Base-by-base conservation (phyloP, 1,139 yeast genomes). In the Komagataea norvegica region DNA sequence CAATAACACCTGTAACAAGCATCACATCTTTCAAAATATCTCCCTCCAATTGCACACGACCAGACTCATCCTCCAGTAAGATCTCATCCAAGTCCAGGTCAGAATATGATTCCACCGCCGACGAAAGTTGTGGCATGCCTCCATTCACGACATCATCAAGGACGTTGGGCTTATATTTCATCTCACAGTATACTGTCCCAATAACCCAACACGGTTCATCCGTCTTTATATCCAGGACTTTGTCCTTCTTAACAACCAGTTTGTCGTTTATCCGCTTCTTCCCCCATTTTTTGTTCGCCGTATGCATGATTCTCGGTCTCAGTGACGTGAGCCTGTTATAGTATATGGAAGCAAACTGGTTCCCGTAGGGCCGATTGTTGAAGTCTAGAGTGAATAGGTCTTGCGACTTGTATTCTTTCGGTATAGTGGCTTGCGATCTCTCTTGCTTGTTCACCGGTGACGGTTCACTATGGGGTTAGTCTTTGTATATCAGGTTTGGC, bases 41-140 rank as follows among this genome's bases (percentile, higher is more conserved):
- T 23, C 95, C 94, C 34, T 75, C 77, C 23, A 91, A 64, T 21
- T 77, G 60, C 9, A 94, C 81, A 34, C 99, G 68, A 5, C 99
- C 98, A 36, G 91, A 79, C 55, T 89, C 97, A 60, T 93, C 98
- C 59, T 91, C 98, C 31, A 93, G 59, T 80, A 81, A 76, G 17
- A 85, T 52, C 43, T 67, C 70, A 49, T 79, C 86, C 16, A 78
- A 66, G 1, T 70, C 74, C 0, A 76, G 70, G 45, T 73, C 82
- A 20, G 71, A 64, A 44, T 78, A 79, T 22, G 71, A 62, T 3
- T 33, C 37, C n/a, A 37, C 37, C 8, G 9, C n/a, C 8, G 14
- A 18, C 15, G 11, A 11, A 9, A 28, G 24, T 15, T 60, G 58
- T 23, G 55, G 65, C 32, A 50, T 56, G 31, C 60, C 64, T 13